Evolutionary conservation across 1,284 basidiomycete genomes (phyloP).

Genomic region (Anthracocystis setariae): DNA sequence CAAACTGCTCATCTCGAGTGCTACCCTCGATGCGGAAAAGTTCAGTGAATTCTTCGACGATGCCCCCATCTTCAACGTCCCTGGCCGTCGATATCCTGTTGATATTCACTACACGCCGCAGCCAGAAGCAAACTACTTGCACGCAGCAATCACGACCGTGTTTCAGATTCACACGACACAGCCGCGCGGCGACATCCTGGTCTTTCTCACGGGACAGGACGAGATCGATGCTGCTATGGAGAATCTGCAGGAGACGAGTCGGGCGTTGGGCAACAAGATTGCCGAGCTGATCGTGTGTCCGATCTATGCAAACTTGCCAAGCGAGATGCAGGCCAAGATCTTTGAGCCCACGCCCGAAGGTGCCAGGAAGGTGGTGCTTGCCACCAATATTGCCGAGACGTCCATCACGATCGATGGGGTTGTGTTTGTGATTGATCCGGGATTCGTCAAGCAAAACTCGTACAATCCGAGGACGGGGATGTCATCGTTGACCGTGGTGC

Average conservation of each 20-base stretch:
- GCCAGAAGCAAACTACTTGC: constrained; percentile 79
- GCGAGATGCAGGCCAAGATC: constrained; percentile 99
- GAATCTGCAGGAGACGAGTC: constrained; percentile 92
- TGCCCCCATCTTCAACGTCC: constrained; percentile 73
- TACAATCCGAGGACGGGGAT: constrained; percentile 67
- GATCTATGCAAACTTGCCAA: constrained; percentile 96
- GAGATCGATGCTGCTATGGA: constrained; percentile 96
- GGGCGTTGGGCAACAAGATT: constrained; percentile 94
- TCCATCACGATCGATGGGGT: constrained; percentile 67
- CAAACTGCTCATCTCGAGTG: constrained; percentile 64
- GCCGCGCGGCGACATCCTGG: constrained; percentile 95
- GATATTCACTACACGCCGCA: constrained; percentile 87
- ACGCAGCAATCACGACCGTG: constrained; percentile 96
- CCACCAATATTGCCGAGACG: constrained; percentile 88
- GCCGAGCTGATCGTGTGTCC: constrained; percentile 93
- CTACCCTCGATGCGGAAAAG: constrained; percentile 66
- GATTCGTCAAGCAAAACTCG: constrained; percentile 67
- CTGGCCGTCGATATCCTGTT: constrained; percentile 95
- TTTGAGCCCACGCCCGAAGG: constrained; percentile 98
- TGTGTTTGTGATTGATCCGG: constrained; percentile 67
- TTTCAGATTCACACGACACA: constrained; percentile 99
- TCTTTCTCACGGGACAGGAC: constrained; percentile 98
- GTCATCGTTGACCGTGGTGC: constrained; percentile 64
- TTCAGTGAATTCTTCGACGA: constrained; percentile 67
- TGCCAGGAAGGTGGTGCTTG: constrained; percentile 89